Evolutionary conservation across 2,329 filamentous ascomycete species (phyloP).

Genomic region (Massarina eburnea): DNA sequence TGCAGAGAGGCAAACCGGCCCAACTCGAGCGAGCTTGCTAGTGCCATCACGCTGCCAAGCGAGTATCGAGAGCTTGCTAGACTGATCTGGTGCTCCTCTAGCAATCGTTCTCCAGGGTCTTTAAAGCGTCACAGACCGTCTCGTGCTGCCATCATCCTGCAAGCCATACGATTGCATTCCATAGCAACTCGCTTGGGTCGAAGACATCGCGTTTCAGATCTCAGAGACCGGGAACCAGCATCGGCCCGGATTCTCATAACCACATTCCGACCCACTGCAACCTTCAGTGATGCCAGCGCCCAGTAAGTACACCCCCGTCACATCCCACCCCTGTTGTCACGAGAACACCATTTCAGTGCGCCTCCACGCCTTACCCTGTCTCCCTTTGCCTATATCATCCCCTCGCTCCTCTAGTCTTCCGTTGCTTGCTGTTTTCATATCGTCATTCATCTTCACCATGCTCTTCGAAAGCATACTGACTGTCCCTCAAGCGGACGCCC

Average conservation of each 20-base stretch:
- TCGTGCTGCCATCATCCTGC: constrained; percentile 41
- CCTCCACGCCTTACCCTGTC: constrained; percentile 10
- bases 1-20: constrained; percentile 37
- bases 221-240: constrained; percentile 35
- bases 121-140: constrained; percentile 43
- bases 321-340: constrained; percentile 35
- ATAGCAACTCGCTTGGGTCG: constrained; percentile 37
- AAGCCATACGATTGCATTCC: constrained; percentile 34
- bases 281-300: constrained; percentile 43
- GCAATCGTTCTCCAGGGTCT: constrained; percentile 34
- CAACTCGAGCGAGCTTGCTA: constrained; percentile 32
- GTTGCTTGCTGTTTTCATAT: constrained; percentile 14
- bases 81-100: constrained; percentile 37
- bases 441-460: constrained; percentile 30
- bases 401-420: constrained; percentile 5
- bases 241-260: constrained; percentile 35
- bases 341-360: constrained; percentile 22
- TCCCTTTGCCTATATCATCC: constrained; percentile 28
- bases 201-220: constrained; percentile 44
- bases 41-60: constrained; percentile 30
- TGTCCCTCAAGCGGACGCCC: constrained; percentile 46
- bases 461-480: constrained; percentile 41
- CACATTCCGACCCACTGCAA: constrained; percentile 42
- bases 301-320: constrained; percentile 42
- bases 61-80: constrained; percentile 35